Conservation (phyloP, 441 rosid genomes). For the Cnidoscolus chayamansa region DNA sequence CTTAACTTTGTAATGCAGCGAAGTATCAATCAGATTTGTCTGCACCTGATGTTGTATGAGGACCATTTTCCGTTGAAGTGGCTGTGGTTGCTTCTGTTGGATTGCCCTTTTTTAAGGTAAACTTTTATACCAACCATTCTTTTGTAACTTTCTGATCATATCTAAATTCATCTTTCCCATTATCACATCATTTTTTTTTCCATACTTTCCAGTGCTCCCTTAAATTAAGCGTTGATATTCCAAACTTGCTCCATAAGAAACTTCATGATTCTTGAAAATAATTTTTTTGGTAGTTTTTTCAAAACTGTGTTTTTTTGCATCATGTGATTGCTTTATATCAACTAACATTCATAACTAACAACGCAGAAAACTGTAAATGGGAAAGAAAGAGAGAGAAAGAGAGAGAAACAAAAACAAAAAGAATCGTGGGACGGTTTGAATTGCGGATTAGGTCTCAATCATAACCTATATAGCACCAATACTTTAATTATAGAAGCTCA, state of each 20-base stretch:
- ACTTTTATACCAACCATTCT: slow-evolving; percentile 3
- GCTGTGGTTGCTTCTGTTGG: background rate
- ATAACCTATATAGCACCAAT: slow-evolving; percentile 57
- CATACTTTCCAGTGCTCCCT: slow-evolving; percentile 8
- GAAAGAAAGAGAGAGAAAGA: background rate
- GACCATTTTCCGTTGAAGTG: slow-evolving; percentile 11
- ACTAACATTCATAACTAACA: slow-evolving; percentile 65
- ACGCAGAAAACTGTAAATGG: background rate
- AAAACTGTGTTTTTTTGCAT: background rate
- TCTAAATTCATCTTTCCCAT: slow-evolving; percentile 20
- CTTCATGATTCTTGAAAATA: slow-evolving; percentile 16
- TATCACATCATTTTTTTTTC: background rate
- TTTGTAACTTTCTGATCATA: slow-evolving; percentile 20
- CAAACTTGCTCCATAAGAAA: slow-evolving; percentile 32
- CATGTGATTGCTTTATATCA: slow-evolving; percentile 48
- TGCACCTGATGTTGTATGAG: background rate
- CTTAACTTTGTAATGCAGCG: slow-evolving; percentile 6
- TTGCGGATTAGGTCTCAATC: slow-evolving; percentile 39
- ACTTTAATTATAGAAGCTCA: slow-evolving; percentile 48
- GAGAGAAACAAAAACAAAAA: background rate
- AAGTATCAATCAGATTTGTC: background rate
- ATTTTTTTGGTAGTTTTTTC: too few relatives aligned
- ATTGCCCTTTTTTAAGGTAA: background rate
- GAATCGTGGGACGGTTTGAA: slow-evolving; percentile 31
- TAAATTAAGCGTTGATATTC: background rate